phyloP scores from a whole-genome alignment of 2,329 filamentous ascomycete genomes.

The Aspergillus persii region DNA sequence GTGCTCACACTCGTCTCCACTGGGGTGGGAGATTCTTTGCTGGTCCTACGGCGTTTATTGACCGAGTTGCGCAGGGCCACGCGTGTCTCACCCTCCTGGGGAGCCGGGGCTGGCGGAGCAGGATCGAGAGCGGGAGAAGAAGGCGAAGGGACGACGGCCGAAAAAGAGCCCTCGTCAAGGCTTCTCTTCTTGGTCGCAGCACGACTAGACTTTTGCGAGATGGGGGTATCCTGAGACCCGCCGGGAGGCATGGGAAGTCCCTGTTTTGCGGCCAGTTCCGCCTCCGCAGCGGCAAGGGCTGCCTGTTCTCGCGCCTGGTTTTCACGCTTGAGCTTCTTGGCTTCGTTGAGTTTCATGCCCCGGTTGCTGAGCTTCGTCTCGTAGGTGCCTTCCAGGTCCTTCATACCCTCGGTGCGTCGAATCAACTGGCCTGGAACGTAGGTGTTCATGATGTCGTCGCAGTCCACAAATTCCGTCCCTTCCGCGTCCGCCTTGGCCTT shows the following conservation, averaged over 20 bases:
- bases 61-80: constrained; percentile 28
- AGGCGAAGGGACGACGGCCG: constrained; percentile 12
- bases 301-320: constrained; percentile 50
- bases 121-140: constrained; percentile 1
- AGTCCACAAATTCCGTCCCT: constrained; percentile 59
- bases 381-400: constrained; percentile 38
- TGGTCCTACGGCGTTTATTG: constrained; percentile 40
- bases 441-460: constrained; percentile 45
- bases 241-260: constrained; percentile 6
- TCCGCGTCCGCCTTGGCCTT: constrained; percentile 51
- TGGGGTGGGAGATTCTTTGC: constrained; percentile 29
- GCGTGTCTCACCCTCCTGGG: constrained; percentile 17
- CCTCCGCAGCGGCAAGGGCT: constrained; percentile 24
- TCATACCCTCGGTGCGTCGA: constrained; percentile 41
- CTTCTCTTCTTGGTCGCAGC: constrained; percentile 51
- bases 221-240: constrained; percentile 8
- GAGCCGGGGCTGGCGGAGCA: constrained; percentile 19
- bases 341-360: constrained; percentile 60
- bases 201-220: constrained; percentile 17
- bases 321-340: constrained; percentile 61
- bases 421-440: constrained; percentile 40
- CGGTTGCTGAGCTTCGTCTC: constrained; percentile 57
- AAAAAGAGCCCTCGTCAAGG: constrained; percentile 46
- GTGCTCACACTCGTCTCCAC: constrained; percentile 13
- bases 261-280: constrained; percentile 19